phyloP scores from a whole-genome alignment of 192 early-diverging fungal species.

The Spinellus fusiger region DNA sequence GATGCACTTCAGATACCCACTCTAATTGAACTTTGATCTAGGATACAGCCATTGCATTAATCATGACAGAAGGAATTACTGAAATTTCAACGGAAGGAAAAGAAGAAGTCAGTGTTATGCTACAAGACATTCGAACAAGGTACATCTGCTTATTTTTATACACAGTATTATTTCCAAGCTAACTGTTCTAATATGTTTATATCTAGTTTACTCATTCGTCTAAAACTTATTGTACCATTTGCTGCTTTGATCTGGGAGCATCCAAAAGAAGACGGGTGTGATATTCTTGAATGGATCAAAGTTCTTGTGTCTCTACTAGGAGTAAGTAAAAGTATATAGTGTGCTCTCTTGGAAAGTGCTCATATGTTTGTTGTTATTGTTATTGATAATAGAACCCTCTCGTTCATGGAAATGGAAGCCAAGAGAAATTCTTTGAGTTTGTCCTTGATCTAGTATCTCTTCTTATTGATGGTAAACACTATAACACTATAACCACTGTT shows the following conservation, averaged over 20 bases:
- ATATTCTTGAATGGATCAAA: constrained; percentile 35
- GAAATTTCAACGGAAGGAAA: not conserved
- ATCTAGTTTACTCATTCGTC: constrained; percentile 37
- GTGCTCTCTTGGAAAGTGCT: not conserved
- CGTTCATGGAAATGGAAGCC: constrained; percentile 46
- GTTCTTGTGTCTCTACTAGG: constrained; percentile 37
- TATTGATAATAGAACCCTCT: constrained; percentile 29
- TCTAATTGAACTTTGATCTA: not conserved
- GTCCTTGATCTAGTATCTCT: constrained; percentile 46
- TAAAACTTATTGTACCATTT: constrained; percentile 41
- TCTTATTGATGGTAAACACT: constrained; percentile 39
- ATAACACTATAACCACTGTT: not conserved
- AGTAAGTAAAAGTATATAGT: constrained; percentile 9
- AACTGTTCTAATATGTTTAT: not conserved
- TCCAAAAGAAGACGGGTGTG: constrained; percentile 36
- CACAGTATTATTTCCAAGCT: not conserved
- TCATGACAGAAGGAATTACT: constrained; percentile 22
- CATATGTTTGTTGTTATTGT: not conserved
- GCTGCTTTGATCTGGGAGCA: constrained; percentile 43
- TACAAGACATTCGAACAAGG: constrained; percentile 34
- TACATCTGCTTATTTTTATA: not conserved
- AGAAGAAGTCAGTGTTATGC: constrained; percentile 5
- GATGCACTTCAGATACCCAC: too few relatives aligned
- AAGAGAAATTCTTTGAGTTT: constrained; percentile 52
- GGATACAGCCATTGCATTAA: constrained; percentile 26